phyloP scores from a whole-genome alignment of 129 eudicot genomes.

The Dittrichia graveolens region DNA sequence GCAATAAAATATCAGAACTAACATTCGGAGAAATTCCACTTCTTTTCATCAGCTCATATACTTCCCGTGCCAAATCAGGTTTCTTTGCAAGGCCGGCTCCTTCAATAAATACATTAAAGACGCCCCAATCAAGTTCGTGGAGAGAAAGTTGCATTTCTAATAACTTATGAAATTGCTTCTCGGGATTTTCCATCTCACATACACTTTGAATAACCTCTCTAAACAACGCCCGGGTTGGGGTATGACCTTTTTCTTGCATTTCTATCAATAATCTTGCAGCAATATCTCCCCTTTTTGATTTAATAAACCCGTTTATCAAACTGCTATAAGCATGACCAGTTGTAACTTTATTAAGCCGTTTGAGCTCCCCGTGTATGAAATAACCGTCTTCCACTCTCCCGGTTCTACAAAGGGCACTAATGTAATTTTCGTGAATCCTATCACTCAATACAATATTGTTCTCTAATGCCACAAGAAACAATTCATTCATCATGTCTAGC shows the following conservation, averaged over 20 bases:
- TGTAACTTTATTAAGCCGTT: slow-evolving; percentile 41
- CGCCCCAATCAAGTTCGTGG: slow-evolving; percentile 11
- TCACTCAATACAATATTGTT: slow-evolving; percentile 39
- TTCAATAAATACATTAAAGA: slow-evolving; percentile 58
- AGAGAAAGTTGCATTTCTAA: slow-evolving; percentile 65
- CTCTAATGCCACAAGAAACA: slow-evolving; percentile 56
- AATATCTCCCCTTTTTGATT: slow-evolving; percentile 57
- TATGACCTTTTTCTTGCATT: slow-evolving; percentile 82
- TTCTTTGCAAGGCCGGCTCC: slow-evolving; percentile 72
- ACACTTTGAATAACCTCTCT: slow-evolving; percentile 49
- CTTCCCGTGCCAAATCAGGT: slow-evolving; percentile 64
- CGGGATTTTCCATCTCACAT: slow-evolving; percentile 63
- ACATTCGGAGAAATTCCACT: slow-evolving; percentile 47
- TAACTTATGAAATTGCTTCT: slow-evolving; percentile 46
- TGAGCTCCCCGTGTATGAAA: slow-evolving; percentile 44
- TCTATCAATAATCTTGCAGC: slow-evolving; percentile 66
- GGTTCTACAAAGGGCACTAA: slow-evolving; percentile 58
- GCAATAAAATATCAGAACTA: slow-evolving; percentile 45
- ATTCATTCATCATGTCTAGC: slow-evolving; percentile 76
- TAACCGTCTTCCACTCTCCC: slow-evolving; percentile 70
- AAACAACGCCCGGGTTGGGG: slow-evolving; percentile 37
- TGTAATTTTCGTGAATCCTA: slow-evolving; percentile 47
- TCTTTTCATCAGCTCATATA: slow-evolving; percentile 54
- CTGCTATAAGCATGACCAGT: slow-evolving; percentile 47
- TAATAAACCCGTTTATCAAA: slow-evolving; percentile 58